phyloP scores from a whole-genome alignment of 2,329 filamentous ascomycete genomes.

The Alternaria sp. region DNA sequence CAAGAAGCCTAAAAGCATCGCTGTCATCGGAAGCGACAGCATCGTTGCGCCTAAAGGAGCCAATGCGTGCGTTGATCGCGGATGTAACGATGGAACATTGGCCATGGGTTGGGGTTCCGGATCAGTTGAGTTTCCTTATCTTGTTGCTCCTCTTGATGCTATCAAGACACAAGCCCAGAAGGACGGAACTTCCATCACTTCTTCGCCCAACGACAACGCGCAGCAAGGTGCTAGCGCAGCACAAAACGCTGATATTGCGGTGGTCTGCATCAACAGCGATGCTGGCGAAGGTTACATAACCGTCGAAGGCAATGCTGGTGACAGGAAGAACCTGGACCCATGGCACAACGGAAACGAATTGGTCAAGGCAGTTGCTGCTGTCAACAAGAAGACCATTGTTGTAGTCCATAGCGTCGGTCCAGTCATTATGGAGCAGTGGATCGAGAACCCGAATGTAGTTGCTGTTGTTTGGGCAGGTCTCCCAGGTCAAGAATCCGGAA shows the following conservation, averaged over 20 bases:
- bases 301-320: conserved; percentile 57
- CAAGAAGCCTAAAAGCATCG: conserved; percentile 69
- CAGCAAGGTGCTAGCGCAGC: conserved; percentile 51
- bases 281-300: conserved; percentile 61
- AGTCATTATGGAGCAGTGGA: conserved; percentile 48
- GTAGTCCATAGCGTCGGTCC: conserved; percentile 52
- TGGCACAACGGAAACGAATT: conserved; percentile 57
- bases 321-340: conserved; percentile 59
- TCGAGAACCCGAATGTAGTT: conserved; percentile 49
- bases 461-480: conserved; percentile 54
- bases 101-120: conserved; percentile 76
- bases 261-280: conserved; percentile 61
- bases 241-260: conserved; percentile 46
- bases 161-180: conserved; percentile 51
- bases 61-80: conserved; percentile 79
- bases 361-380: conserved; percentile 49
- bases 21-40: conserved; percentile 78
- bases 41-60: conserved; percentile 77
- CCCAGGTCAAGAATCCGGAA: conserved; percentile 54
- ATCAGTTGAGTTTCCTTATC: conserved; percentile 57
- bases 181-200: conserved; percentile 51
- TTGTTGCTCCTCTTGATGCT: conserved; percentile 56
- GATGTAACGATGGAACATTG: conserved; percentile 67
- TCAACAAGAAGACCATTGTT: conserved; percentile 51
- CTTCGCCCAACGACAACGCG: conserved; percentile 52